phyloP scores from a whole-genome alignment of 2,329 filamentous ascomycete species.

The Neonectria punicea region DNA sequence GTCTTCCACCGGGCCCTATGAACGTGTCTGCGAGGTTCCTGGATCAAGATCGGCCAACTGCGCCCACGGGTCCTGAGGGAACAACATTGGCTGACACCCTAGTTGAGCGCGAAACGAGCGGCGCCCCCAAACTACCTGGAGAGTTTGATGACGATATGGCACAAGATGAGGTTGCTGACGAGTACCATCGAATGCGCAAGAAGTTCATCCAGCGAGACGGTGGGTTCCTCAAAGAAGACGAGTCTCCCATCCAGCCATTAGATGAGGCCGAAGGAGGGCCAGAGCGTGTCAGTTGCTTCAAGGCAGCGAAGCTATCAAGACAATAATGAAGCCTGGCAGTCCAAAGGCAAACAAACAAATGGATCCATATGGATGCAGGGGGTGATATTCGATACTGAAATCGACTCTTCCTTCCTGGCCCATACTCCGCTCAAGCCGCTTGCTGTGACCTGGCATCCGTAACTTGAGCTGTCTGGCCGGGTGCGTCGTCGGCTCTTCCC shows the following conservation, averaged over 20 bases:
- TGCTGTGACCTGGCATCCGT: conserved; percentile 37
- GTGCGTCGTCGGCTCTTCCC: conserved; percentile 14
- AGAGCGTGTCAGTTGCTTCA: conserved; percentile 77
- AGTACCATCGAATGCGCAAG: conserved; percentile 86
- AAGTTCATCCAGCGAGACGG: conserved; percentile 84
- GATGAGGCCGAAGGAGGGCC: conserved; percentile 73
- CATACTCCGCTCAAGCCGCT: conserved; percentile 28
- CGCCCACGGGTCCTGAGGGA: conserved; percentile 62
- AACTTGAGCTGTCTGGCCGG: conserved; percentile 17
- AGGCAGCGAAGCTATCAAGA: conserved; percentile 72
- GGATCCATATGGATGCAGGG: conserved; percentile 22
- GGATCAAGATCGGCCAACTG: conserved; percentile 50
- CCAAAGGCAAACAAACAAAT: conserved; percentile 25
- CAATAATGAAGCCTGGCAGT: conserved; percentile 47
- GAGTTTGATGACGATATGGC: conserved; percentile 77
- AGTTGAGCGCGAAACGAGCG: conserved; percentile 61
- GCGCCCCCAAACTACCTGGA: conserved; percentile 57
- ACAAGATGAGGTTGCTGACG: conserved; percentile 80
- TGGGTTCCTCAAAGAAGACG: conserved; percentile 80
- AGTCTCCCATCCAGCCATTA: conserved; percentile 73
- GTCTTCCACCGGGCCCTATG: conserved; percentile 54
- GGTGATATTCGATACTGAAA: conserved; percentile 42
- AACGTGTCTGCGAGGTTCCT: conserved; percentile 55
- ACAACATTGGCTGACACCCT: conserved; percentile 68
- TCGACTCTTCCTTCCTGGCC: conserved; percentile 42